phyloP scores from a whole-genome alignment of 345 rosid genomes.

The Gynandropsis gynandra region DNA sequence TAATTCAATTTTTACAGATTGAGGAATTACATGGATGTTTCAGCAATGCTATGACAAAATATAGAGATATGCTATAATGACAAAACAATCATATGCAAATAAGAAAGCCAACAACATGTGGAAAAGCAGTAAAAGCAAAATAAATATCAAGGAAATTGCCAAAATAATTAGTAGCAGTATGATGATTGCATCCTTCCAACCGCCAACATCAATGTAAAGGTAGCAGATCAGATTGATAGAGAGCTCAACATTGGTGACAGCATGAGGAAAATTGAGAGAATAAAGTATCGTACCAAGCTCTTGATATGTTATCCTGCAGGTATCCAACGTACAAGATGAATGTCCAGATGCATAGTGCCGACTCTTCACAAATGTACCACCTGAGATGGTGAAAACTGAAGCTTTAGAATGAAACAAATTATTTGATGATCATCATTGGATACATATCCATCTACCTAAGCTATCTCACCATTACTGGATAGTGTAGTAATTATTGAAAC shows the following conservation, averaged over 20 bases:
- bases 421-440: not conserved
- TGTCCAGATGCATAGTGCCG: constrained; percentile 85
- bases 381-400: constrained; percentile 29
- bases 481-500: too few species aligned
- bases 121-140: constrained; percentile 74
- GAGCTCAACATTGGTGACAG: constrained; percentile 9
- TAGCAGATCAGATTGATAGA: constrained; percentile 3
- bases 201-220: constrained; percentile 29
- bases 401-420: not conserved
- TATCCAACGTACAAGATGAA: constrained; percentile 66
- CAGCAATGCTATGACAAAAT: too few species aligned
- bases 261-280: not conserved
- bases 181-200: constrained; percentile 85
- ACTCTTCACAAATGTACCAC: constrained; percentile 92
- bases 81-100: too few species aligned
- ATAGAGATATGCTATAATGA: too few species aligned
- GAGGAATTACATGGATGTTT: too few species aligned
- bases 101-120: constrained; percentile 50
- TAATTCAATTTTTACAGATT: too few species aligned
- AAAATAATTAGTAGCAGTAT: constrained; percentile 53
- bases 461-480: too few species aligned
- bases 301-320: constrained; percentile 50
- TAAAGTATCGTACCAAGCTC: constrained; percentile 56
- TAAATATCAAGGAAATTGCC: constrained; percentile 61
- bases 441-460: not conserved